Conservation (phyloP, 2,329 filamentous ascomycete genomes). For the Pyricularia pennisetigena region DNA sequence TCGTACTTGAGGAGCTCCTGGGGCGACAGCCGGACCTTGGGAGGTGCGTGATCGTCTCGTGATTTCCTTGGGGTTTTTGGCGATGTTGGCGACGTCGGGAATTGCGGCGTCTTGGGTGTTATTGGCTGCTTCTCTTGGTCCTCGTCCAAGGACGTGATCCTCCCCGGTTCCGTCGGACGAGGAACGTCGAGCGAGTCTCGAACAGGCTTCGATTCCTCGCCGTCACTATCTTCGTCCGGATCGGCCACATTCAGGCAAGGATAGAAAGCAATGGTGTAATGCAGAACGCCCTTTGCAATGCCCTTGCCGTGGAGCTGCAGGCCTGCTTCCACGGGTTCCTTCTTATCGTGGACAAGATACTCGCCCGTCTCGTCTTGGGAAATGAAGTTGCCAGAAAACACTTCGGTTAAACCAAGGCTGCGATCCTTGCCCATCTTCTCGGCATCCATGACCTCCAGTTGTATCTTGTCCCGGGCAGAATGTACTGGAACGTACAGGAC, state of each 20-base stretch:
- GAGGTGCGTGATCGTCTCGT: conserved; percentile 47
- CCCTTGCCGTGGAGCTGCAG: conserved; percentile 67
- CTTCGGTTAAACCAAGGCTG: conserved; percentile 70
- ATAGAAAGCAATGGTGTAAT: conserved; percentile 82
- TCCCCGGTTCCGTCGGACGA: conserved; percentile 29
- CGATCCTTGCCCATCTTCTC: conserved; percentile 89
- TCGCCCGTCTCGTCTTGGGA: conserved; percentile 69
- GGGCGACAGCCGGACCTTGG: conserved; percentile 68
- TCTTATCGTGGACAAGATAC: conserved; percentile 69
- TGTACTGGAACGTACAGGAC: conserved; percentile 91
- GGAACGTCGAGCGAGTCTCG: conserved; percentile 21
- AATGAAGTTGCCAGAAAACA: conserved; percentile 71
- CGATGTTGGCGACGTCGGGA: conserved; percentile 20
- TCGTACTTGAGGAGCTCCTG: conserved; percentile 81
- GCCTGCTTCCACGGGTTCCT: conserved; percentile 54
- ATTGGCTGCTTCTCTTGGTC: conserved; percentile 7
- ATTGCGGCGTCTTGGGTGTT: conserved; percentile 1
- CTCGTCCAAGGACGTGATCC: conserved; percentile 27
- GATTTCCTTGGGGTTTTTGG: conserved; percentile 33
- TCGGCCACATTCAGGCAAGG: conserved; percentile 81
- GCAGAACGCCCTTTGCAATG: conserved; percentile 66
- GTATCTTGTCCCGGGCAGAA: conserved; percentile 70
- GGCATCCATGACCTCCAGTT: conserved; percentile 92
- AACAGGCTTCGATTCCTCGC: conserved; percentile 16
- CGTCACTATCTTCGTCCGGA: conserved; percentile 71